These are phyloP conservation scores for Syzygium oleosum DNA, from an alignment of 345 rosid genomes.

Conservation along the genomic window DNA sequence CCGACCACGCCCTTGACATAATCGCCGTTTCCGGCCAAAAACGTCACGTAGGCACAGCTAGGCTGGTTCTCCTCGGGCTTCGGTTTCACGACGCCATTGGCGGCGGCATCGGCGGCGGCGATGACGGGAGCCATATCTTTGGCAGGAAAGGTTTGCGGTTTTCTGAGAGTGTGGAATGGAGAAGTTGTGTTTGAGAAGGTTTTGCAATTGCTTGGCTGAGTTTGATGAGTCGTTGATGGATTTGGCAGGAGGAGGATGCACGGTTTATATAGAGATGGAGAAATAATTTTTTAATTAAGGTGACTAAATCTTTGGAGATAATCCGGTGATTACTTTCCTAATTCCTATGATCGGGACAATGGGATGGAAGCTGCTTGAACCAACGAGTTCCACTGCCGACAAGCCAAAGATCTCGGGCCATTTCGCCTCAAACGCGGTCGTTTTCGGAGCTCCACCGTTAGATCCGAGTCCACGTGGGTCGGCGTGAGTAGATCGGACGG, in stretches of 20 bases:
- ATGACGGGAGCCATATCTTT: slow-evolving; percentile 2
- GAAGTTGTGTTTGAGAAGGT: background rate
- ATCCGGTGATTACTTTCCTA: fast-evolving
- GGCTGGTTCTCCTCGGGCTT: background rate
- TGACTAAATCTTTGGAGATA: background rate
- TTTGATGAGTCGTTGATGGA: background rate
- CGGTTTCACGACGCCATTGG: background rate
- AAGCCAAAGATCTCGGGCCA: background rate
- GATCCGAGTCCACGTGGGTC: background rate
- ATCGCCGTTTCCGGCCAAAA: slow-evolving; percentile 15
- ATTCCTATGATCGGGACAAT: background rate
- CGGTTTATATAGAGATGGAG: background rate
- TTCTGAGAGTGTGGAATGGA: background rate
- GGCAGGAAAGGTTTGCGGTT: background rate
- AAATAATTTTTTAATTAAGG: background rate
- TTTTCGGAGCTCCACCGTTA: background rate
- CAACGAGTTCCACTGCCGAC: background rate
- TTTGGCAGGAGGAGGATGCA: background rate
- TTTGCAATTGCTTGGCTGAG: background rate
- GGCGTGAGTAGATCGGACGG: background rate
- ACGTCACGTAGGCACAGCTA: slow-evolving; percentile 26
- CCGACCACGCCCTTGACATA: slow-evolving; percentile 37
- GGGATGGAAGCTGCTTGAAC: background rate
- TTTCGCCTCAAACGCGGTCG: fast-evolving
- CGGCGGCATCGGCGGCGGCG: background rate